Evolutionary conservation across 208 protist species (phyloP).

Genomic region (Leptomonas seymouri): DNA sequence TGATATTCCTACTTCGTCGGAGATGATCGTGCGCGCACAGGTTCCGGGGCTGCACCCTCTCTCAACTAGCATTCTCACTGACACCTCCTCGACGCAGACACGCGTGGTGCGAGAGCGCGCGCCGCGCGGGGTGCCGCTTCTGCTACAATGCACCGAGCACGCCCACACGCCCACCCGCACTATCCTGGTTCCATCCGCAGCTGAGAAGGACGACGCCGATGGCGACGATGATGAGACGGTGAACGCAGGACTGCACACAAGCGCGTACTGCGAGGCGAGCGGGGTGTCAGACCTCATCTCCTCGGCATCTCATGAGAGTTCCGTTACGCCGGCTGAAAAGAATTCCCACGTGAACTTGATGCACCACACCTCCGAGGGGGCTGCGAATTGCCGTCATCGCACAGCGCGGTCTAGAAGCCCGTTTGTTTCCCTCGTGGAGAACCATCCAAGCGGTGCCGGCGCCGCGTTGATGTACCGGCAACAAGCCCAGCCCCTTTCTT

Average conservation of each 20-base stretch:
- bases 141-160: constrained; percentile 33
- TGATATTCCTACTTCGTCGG: not conserved
- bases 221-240: constrained; percentile 21
- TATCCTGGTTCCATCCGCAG: not conserved
- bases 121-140: constrained; percentile 25
- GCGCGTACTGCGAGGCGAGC: constrained; percentile 19
- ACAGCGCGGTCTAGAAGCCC: constrained; percentile 5
- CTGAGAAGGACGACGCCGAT: not conserved
- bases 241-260: constrained; percentile 29
- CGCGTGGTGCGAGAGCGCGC: constrained; percentile 29
- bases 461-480: not conserved
- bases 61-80: not conserved
- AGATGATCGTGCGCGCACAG: not conserved
- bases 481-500: not conserved
- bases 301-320: not conserved
- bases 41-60: constrained; percentile 13
- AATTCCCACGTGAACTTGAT: not conserved
- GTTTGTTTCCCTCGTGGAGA: constrained; percentile 4
- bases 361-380: constrained; percentile 2
- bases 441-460: not conserved
- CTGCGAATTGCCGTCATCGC: not conserved
- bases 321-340: not conserved
- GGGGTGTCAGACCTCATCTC: constrained; percentile 13
- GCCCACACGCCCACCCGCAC: constrained; percentile 24
- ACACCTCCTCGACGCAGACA: not conserved